These are phyloP conservation scores for carrot (Daucus carota) DNA, from an alignment of 129 eudicot species.

Conservation along the genomic window DH1_v3.0 NC_030389.2:31323001-31323500, in stretches of 20 bases:
- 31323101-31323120: constrained; percentile 27
- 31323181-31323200: constrained; percentile 27
- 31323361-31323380: constrained; percentile 41
- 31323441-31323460: background rate
- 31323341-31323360: constrained; percentile 52
- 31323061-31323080: constrained; percentile 7
- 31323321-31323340: constrained; percentile 19
- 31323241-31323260: constrained; percentile 29
- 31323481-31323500: constrained; percentile 43
- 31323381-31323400: constrained; percentile 38
- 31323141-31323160: constrained; percentile 25
- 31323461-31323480: constrained; percentile 15
- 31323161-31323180: constrained; percentile 40
- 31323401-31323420: constrained; percentile 44
- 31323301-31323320: constrained; percentile 18
- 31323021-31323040: too few species aligned
- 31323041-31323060: background rate
- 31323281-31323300: constrained; percentile 24
- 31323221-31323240: constrained; percentile 15
- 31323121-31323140: constrained; percentile 20
- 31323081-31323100: constrained; percentile 17
- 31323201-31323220: constrained; percentile 13
- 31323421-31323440: constrained; percentile 14
- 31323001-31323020: too few species aligned
- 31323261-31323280: constrained; percentile 32